Percentiles rank a stretch among this genome's conserved stretches.
Conservation (phyloP, 768 basidiomycete genomes). For the Kwoniella shandongensis region DNA sequence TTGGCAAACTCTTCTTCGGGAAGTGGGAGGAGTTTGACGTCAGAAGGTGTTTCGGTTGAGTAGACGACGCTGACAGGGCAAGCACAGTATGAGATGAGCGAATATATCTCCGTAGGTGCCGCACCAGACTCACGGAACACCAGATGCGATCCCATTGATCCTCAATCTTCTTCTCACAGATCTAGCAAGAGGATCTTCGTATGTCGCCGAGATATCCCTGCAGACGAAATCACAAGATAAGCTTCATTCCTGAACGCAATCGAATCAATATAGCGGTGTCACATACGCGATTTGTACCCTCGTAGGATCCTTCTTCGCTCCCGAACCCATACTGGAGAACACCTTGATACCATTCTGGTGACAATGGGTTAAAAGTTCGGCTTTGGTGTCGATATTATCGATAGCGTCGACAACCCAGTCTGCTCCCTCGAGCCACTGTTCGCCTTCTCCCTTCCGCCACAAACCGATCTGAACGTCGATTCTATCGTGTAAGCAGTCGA, state of each 20-base stretch:
- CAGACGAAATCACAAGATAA: too few relatives aligned
- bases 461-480: conserved; percentile 80
- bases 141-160: conserved; percentile 50
- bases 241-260: too few relatives aligned
- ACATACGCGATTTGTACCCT: conserved; percentile 74
- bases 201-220: conserved; percentile 84
- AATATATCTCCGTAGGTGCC: too few relatives aligned
- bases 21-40: conserved; percentile 83
- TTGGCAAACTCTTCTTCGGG: conserved; percentile 89
- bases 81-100: too few relatives aligned
- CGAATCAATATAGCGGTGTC: background rate
- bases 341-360: conserved; percentile 76
- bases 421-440: conserved; percentile 69
- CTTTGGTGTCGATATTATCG: conserved; percentile 95
- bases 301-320: conserved; percentile 91
- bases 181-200: conserved; percentile 92
- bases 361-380: conserved; percentile 88
- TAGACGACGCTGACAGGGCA: conserved; percentile 78
- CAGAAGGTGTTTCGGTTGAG: conserved; percentile 87
- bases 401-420: conserved; percentile 99
- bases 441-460: conserved; percentile 79
- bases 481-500: conserved; percentile 18
- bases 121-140: conserved; percentile 55
- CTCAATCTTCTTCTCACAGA: conserved; percentile 70
- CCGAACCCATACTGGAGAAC: conserved; percentile 96